These are phyloP conservation scores for Aspergillus tamarii DNA, from an alignment of 2,329 filamentous ascomycete genomes.

Conservation along the genomic window DNA sequence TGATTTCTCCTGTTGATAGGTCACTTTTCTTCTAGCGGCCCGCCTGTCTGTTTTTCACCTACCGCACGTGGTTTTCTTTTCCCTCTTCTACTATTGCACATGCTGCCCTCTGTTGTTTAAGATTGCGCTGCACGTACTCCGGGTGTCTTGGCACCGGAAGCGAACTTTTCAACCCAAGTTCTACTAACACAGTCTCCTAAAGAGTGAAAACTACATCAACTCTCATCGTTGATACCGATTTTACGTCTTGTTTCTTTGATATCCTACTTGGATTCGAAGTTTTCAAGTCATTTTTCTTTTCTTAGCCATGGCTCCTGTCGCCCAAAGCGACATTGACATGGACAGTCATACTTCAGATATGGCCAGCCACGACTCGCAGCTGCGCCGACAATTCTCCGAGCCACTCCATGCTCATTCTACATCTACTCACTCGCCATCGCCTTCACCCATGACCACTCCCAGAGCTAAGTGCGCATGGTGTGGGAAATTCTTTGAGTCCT, in stretches of 20 bases:
- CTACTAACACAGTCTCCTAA: constrained; percentile 29
- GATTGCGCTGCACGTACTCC: constrained; percentile 25
- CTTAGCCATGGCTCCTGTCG: constrained; percentile 36
- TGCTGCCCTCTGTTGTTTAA: constrained; percentile 13
- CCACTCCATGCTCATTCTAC: constrained; percentile 37
- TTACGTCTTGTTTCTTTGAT: neutral
- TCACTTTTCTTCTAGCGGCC: neutral
- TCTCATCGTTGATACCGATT: neutral
- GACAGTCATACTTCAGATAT: constrained; percentile 42
- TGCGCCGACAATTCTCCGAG: constrained; percentile 45
- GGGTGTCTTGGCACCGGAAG: constrained; percentile 40
- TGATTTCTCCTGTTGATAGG: neutral
- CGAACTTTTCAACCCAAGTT: constrained; percentile 31
- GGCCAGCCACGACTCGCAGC: constrained; percentile 40
- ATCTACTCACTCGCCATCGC: constrained; percentile 40
- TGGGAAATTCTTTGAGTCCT: constrained; percentile 36
- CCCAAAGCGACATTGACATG: constrained; percentile 38
- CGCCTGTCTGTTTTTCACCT: neutral
- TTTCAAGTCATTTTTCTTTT: neutral
- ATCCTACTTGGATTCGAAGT: constrained; percentile 9
- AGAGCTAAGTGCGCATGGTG: constrained; percentile 42
- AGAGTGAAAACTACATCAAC: neutral
- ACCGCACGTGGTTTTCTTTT: neutral
- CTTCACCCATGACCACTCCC: constrained; percentile 27
- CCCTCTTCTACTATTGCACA: constrained; percentile 9